Base-by-base conservation (phyloP, 345 rosid genomes). In the Murraya paniculata region DNA sequence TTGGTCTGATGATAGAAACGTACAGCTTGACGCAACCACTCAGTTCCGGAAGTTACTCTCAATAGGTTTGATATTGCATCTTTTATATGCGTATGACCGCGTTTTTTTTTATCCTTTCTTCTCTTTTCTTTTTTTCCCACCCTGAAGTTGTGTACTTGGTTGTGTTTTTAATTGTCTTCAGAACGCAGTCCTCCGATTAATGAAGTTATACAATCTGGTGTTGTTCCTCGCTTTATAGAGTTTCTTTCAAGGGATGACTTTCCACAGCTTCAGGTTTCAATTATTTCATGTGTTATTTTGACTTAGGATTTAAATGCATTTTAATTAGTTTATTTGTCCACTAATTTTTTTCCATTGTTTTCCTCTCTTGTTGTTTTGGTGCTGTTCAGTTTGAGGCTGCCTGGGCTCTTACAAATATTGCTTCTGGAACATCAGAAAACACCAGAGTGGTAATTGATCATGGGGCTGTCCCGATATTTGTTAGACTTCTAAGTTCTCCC, bases 331-430 rank as follows among this genome's bases (percentile, higher is more conserved):
- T 56, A 18, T 79, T 11, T 30, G 48, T 69, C 16, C 6, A 19
- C 22, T 1, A 41, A 48, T 10, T 69, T 16, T 73, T 14, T 21
- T 39, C 36, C 31, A 30, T 61, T 38, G 21, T 55, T 36, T 66
- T 64, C 68, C 57, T 72, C 68, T 35, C 48, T 27, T 33, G 69
- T 7, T 53, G 21, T 80, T 56, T 77, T 48, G 45, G 19, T 72
- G 53, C 80, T 66, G 35, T 80, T 69, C 72, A 92, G 94, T 92
- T 92, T 84, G 97, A 92, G 86, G 94, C 97, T 35, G 97, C 97
- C 74, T 92, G 97, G 97, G 93, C 93, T 16, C 93, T 92, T 64
- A 92, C 97, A 61, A 92, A 92, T 73, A 89, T 92, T 79, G 97
- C 97, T 60, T 92, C 97, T 25, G 97, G 94, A 53, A 91, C 97